These are phyloP conservation scores for Parascedosporium putredinis DNA, from an alignment of 2,329 filamentous ascomycete genomes.

Conservation along the genomic window DNA sequence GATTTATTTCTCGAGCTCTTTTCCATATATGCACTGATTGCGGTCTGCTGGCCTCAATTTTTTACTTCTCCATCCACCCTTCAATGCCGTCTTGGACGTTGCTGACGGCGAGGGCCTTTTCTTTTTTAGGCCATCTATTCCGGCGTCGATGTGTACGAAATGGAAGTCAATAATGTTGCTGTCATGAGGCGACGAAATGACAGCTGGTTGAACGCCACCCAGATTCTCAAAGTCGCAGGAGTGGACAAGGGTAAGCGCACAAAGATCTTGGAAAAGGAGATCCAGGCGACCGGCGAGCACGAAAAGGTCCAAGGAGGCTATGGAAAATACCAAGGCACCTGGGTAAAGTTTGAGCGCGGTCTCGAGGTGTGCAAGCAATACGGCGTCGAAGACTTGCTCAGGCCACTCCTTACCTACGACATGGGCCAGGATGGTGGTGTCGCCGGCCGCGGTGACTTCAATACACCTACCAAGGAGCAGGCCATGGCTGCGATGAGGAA, in stretches of 20 bases:
- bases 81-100: too few species aligned
- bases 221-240: conserved; percentile 94
- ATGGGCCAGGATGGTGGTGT: conserved; percentile 65
- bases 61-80: too few species aligned
- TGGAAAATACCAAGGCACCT: conserved; percentile 97
- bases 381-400: conserved; percentile 65
- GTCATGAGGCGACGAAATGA: conserved; percentile 95
- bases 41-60: too few species aligned
- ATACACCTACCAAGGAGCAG: conserved; percentile 96
- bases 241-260: conserved; percentile 97
- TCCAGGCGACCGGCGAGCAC: conserved; percentile 86
- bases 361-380: conserved; percentile 81
- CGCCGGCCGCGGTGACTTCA: conserved; percentile 64
- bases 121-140: conserved; percentile 69
- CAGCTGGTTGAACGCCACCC: conserved; percentile 95
- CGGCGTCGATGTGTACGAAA: conserved; percentile 93
- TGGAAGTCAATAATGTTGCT: conserved; percentile 87
- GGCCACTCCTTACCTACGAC: conserved; percentile 69
- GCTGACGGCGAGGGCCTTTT: too few species aligned
- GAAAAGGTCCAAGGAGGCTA: conserved; percentile 98
- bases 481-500: conserved; percentile 95
- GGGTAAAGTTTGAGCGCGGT: conserved; percentile 90
- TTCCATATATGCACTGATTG: not conserved
- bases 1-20: not conserved
- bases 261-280: conserved; percentile 96